Evolutionary conservation across 2,329 filamentous ascomycete species (phyloP).

Genomic region (Fusarium keratoplasticum): DNA sequence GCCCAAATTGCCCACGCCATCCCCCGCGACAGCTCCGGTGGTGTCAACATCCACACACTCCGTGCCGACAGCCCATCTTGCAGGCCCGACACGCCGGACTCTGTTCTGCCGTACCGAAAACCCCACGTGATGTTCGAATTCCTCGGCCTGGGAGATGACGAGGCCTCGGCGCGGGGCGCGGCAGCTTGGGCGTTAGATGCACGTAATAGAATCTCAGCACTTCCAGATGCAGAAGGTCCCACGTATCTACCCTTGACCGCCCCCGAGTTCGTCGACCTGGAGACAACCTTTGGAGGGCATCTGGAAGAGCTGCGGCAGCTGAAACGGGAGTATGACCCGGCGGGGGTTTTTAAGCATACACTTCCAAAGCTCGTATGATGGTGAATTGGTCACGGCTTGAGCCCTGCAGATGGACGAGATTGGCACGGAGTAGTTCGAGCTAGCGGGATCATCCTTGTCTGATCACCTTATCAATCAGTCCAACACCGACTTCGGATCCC

Average conservation of each 20-base stretch:
- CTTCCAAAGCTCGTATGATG: slow-evolving; percentile 5
- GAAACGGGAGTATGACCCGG: slow-evolving; percentile 13
- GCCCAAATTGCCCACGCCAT: slow-evolving; percentile 5
- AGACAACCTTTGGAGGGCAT: background rate
- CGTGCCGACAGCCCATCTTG: slow-evolving; percentile 13
- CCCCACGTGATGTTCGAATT: slow-evolving; percentile 18
- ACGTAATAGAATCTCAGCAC: slow-evolving; percentile 2
- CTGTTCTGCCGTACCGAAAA: slow-evolving; percentile 7
- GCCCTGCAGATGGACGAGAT: background rate
- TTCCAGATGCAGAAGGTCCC: background rate
- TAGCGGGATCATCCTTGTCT: background rate
- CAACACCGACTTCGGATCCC: slow-evolving; percentile 19
- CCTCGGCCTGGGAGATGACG: slow-evolving; percentile 1
- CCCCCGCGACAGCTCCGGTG: background rate
- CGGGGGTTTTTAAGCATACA: slow-evolving; percentile 11
- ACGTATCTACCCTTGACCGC: slow-evolving; percentile 11
- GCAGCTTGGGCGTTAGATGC: slow-evolving; percentile 10
- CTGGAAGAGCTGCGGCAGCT: slow-evolving; percentile 1
- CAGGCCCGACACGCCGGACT: slow-evolving; percentile 1
- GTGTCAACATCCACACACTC: slow-evolving; percentile 8
- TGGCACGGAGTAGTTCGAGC: background rate
- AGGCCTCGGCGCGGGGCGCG: background rate
- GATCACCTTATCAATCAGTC: slow-evolving; percentile 31
- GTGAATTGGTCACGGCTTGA: background rate
- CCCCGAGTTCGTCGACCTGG: slow-evolving; percentile 13